Evolutionary conservation across 805 yeast genomes (phyloP), one percentile per base, ranked within the genome.

Genomic region (Ogataea parapolymorpha): DNA sequence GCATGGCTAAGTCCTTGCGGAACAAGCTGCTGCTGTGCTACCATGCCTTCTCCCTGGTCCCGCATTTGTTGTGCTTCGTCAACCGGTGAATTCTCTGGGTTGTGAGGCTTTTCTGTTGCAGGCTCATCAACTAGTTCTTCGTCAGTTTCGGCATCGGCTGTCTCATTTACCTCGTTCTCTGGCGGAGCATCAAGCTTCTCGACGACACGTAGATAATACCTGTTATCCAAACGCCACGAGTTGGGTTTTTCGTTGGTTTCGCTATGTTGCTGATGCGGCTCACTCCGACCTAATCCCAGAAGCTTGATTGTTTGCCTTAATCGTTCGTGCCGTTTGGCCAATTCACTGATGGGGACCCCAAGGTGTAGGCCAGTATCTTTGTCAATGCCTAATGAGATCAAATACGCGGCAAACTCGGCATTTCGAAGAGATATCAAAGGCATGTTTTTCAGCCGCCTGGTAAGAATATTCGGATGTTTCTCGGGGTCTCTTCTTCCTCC

Each of bases 361-460:
- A 41, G 14, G 15, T 41, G 31, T 24, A 39, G 32, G 9, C 30
- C 32, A 14, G 33, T 26, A 6, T 37, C 45, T 12, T 36, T 39
- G 24, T 45, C 41, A 16, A 42, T 33, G 10, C 47, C 52, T 30
- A 43, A n/a, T 13, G 42, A 35, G 25, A 38, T 28, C 28, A 50
- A 26, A 24, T 49, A 35, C 1, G 49, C 48, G 6, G 46, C 48
- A 24, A 45, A 49, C 36, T 57, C 62, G 2, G 48, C 42, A 33
- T 53, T 58, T 26, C 62, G 37, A 2, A 58, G 35, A 2, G 62
- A 59, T 3, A 59, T 53, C 26, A 57, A 47, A 1, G 62, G 61
- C 12, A 53, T 13, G 28, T 49, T 49, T 36, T 48, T 58, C 18
- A 54, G 46, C 27, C 56, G 51, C 44, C 61, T 41, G 10, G 58